Evolutionary conservation across 1,284 basidiomycete species (phyloP).

Genomic region (Porodaedalea pini): DNA sequence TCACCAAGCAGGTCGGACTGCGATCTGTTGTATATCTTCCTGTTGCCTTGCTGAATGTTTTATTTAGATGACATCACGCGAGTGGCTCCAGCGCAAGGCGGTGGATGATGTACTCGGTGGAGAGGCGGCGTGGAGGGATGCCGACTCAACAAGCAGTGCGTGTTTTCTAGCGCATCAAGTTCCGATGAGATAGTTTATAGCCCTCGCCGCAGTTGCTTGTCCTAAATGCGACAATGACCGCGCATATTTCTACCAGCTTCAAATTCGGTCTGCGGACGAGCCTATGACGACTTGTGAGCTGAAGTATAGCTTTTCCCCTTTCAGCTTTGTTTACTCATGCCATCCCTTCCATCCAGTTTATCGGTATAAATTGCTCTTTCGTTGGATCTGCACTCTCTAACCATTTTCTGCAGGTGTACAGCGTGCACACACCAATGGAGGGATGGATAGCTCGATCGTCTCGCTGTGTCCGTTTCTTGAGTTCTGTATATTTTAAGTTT

Average conservation of each 20-base stretch:
- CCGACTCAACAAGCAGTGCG: slow-evolving; percentile 82
- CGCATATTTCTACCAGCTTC: slow-evolving; percentile 95
- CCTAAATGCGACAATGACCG: slow-evolving; percentile 87
- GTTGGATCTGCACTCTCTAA: neutral
- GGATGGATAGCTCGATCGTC: slow-evolving; percentile 15
- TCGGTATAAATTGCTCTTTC: slow-evolving; percentile 4
- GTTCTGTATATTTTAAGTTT: neutral
- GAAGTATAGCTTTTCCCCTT: slow-evolving; percentile 13
- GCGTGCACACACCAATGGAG: slow-evolving; percentile 20
- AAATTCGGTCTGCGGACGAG: slow-evolving; percentile 95
- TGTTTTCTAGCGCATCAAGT: slow-evolving; percentile 13
- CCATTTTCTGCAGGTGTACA: slow-evolving; percentile 11
- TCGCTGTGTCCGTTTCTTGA: neutral
- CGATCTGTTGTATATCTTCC: slow-evolving; percentile 16
- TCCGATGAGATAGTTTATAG: neutral
- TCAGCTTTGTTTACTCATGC: slow-evolving; percentile 4
- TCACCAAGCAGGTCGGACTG: slow-evolving; percentile 59
- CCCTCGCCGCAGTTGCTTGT: slow-evolving; percentile 61
- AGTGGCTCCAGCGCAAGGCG: slow-evolving; percentile 78
- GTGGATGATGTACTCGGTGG: slow-evolving; percentile 94
- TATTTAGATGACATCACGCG: slow-evolving; percentile 81
- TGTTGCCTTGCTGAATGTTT: neutral
- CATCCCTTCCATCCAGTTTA: slow-evolving; percentile 15
- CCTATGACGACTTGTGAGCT: slow-evolving; percentile 93
- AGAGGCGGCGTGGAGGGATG: slow-evolving; percentile 93